Base-by-base conservation (phyloP, 148 eudicot genomes). In the Vaccinium myrtillus region DNA sequence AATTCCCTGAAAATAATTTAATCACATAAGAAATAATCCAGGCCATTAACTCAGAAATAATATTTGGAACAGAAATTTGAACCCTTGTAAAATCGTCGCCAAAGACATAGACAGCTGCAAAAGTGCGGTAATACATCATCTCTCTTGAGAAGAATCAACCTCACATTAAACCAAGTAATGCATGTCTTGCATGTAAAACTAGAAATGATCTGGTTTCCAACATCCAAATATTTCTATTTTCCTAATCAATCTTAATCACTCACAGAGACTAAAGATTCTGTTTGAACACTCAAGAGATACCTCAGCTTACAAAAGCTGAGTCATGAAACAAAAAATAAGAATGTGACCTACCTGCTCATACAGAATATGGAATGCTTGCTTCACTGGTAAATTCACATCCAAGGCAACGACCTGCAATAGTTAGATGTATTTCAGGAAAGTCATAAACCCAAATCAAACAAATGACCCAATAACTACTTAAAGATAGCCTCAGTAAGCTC, bases 331-430 rank as follows among this genome's bases (percentile, higher is more conserved):
- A n/a, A 43, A 25, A 43, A 59, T 32, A 61, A 59, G 32, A 58
- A 12, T 11, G 73, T 9, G 53, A 61, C 59, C 13, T 88, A 96
- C 99, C 99, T 96, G 99, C 87, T 96, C 99, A 88, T 96, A 90
- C 49, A 96, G 96, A 85, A 96, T 87, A 80, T 96, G 98, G 86
- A 96, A 96, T 78, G 99, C 99, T 87, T 96, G 99, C 87, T 94
- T 96, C 85, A 96, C 98, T 69, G 99, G 99, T 87, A 96, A 86
- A 83, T 92, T 87, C 55, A 94, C 90, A 81, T 96, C 99, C 87
- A 96, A 88, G 48, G 94, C 97, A 87, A 94, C 91, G 63, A 96
- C 95, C 98, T 96, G 87, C 83, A 87, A 59, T 32, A 43, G 49
- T 76, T 82, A 70, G 63, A 84, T 46, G 32, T 51, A 87, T 9